Evolutionary conservation across 2,329 filamentous ascomycete genomes (phyloP).

Genomic region (Apiospora pterosperma): DNA sequence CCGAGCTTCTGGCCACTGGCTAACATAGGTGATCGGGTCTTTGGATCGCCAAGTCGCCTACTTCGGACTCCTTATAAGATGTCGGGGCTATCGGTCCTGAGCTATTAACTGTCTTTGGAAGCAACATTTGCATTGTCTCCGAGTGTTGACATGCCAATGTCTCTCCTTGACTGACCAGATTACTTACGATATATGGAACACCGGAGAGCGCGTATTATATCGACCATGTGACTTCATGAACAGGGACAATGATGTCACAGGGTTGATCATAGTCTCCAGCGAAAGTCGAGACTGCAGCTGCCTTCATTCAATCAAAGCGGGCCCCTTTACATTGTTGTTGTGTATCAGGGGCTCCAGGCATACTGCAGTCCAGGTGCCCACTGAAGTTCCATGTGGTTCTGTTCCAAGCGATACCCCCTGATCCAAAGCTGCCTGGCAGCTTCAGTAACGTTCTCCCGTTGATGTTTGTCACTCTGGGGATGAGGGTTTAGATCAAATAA

Average conservation of each 20-base stretch:
- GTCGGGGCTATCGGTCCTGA: background rate
- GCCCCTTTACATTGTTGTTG: background rate
- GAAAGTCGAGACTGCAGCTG: background rate
- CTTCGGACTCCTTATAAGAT: background rate
- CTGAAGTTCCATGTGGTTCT: background rate
- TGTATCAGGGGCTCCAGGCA: background rate
- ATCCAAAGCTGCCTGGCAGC: background rate
- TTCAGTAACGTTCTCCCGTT: background rate
- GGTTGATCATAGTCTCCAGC: background rate
- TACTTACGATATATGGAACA: background rate
- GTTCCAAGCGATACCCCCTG: background rate
- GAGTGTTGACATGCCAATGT: background rate
- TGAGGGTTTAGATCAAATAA: background rate
- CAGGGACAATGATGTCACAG: background rate
- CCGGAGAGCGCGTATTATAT: background rate
- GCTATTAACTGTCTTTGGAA: too few species aligned
- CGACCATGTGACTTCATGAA: background rate
- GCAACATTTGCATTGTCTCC: background rate
- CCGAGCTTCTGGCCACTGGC: background rate
- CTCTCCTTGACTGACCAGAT: background rate
- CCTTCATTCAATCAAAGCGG: background rate
- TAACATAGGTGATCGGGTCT: too few species aligned
- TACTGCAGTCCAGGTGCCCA: background rate
- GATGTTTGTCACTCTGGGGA: background rate
- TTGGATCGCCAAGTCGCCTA: too few species aligned